Evolutionary conservation across 2,329 filamentous ascomycete genomes (phyloP).

Genomic region (Fusarium duplospermum): DNA sequence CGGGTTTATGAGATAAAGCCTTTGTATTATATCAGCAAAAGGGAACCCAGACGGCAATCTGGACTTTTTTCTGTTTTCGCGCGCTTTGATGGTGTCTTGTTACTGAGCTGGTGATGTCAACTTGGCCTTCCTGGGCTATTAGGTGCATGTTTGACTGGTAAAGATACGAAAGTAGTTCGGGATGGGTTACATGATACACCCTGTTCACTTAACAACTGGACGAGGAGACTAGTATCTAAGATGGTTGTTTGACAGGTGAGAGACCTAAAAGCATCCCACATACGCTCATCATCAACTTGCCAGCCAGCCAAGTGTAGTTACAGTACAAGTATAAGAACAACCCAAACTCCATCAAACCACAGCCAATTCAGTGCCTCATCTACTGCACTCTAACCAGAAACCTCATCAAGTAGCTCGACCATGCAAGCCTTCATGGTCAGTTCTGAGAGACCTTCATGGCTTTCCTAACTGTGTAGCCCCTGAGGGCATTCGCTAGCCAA

Average conservation of each 20-base stretch:
- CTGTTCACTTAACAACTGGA: neutral
- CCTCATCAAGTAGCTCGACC: neutral
- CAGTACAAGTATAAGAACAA: neutral
- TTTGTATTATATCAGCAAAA: slow-evolving; percentile 50
- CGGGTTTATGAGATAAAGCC: slow-evolving; percentile 44
- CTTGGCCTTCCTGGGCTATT: neutral
- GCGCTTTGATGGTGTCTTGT: slow-evolving; percentile 3
- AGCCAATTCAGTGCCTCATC: neutral
- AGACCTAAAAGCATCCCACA: neutral
- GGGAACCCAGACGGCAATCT: slow-evolving; percentile 41
- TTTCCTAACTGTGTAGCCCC: neutral
- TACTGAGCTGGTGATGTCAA: neutral
- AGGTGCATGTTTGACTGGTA: neutral
- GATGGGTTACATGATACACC: neutral
- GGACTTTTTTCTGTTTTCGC: slow-evolving; percentile 41
- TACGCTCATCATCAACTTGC: neutral
- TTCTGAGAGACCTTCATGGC: neutral
- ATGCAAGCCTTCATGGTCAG: neutral
- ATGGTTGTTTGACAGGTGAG: neutral
- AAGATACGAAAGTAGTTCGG: neutral
- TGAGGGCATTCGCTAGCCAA: neutral
- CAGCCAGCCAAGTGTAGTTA: neutral
- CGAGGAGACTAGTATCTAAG: neutral
- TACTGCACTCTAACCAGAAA: neutral
- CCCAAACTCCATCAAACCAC: neutral